Base-by-base conservation (phyloP, 768 basidiomycete species). In the Coprinopsis cinerea region DNA sequence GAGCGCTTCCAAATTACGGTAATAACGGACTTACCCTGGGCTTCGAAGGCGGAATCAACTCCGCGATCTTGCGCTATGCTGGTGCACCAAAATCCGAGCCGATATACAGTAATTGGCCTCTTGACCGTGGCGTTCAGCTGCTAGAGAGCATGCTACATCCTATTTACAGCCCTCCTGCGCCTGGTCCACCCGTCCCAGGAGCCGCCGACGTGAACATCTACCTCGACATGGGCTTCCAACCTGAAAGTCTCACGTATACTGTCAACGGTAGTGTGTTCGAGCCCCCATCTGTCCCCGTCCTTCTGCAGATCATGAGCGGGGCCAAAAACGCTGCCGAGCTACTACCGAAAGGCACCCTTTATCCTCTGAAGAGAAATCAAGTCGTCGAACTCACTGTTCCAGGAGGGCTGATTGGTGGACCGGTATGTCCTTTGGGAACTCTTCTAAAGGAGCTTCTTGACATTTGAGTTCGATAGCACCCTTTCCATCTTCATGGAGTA, bases 51-150 rank as follows among this genome's bases (percentile, higher is more conserved):
- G 70, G 69, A 9, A 59, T 70, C 41, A 78, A 75, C 52, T 66
- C 65, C 25, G 77, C 76, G 3, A 77, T 78, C 53, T 57, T 81
- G 27, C 71, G 74, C 24, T 81, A 80, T 50, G 51, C 30, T 0
- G 69, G 71, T 11, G 79, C 78, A 4, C 61, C 67, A 0, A 36
- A 40, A 13, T 44, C 57, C 15, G 74, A 81, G 26, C 79, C 79
- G 1, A 69, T 67, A n/a, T n/a, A n/a, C n/a, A n/a, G n/a, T 0
- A 48, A 56, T 2, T 45, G 47, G 2, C 41, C 63, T 47, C 55
- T 53, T 22, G 13, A 35, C 55, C 24, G 47, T 48, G 49, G 47
- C 14, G 36, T 34, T 2, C 46, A 48, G 20, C 63, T 73, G 17
- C 53, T 59, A n/a, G 77, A 79, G 51, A 59, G 60, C 10, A 54